A percentile compares a stretch with the other conserved stretches of the same genome.
Evolutionary conservation across 164 flowering plant genomes (phyloP).

Genomic region (Chimonanthus salicifolius): DNA sequence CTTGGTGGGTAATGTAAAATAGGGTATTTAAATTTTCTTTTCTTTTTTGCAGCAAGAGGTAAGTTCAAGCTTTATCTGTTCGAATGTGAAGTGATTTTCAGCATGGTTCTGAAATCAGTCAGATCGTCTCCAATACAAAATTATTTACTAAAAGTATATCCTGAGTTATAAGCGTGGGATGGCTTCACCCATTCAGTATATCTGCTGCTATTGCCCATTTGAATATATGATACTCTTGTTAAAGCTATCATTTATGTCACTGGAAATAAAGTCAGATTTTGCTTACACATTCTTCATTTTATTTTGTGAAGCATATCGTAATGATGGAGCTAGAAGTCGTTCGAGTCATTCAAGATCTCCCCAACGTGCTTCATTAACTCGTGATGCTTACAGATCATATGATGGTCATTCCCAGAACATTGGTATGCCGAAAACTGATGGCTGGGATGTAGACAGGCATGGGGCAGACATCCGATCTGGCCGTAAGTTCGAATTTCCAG

Average conservation of each 20-base stretch:
- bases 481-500: constrained; percentile 44
- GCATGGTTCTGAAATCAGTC: constrained; percentile 48
- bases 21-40: constrained; percentile 32
- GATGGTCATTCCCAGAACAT: constrained; percentile 49
- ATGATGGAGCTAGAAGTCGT: constrained; percentile 68
- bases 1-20: constrained; percentile 12
- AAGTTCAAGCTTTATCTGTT: constrained; percentile 77
- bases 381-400: constrained; percentile 46
- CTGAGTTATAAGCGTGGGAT: constrained; percentile 39
- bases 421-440: constrained; percentile 46
- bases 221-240: constrained; percentile 45
- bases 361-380: constrained; percentile 34
- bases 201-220: constrained; percentile 18
- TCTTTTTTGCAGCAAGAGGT: constrained; percentile 89
- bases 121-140: constrained; percentile 43
- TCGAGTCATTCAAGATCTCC: constrained; percentile 85
- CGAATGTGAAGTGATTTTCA: constrained; percentile 58
- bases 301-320: constrained; percentile 94
- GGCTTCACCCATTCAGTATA: constrained; percentile 31
- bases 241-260: constrained; percentile 49
- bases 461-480: constrained; percentile 42
- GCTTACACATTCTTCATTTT: constrained; percentile 71
- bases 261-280: constrained; percentile 37
- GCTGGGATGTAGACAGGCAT: constrained; percentile 60
- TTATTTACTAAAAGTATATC: constrained; percentile 47